Base-by-base conservation (phyloP, 2,329 filamentous ascomycete genomes). In the Cryphonectria parasitica region DNA sequence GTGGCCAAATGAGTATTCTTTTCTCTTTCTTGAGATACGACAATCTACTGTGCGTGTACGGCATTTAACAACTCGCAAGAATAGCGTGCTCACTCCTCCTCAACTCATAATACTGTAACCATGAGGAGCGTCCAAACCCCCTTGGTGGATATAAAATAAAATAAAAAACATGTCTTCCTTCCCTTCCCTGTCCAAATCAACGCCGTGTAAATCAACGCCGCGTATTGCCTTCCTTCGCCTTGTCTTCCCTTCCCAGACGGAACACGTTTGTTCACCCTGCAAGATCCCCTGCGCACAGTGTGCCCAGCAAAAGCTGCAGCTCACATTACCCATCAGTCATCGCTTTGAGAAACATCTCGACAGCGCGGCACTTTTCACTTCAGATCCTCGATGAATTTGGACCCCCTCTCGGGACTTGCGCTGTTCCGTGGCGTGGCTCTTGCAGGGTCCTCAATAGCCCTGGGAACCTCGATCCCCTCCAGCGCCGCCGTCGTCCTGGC, bases 311-410 rank as follows among this genome's bases (percentile, higher is more conserved):
- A 25, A n/a, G 22, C 10, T n/a, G 45, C 52, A 31, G 11, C 0
- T 15, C 39, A 15, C 13, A 34, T 6, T 4, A 3, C 10, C 58
- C 17, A 19, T 17, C 19, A 5, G 17, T 39, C 31, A 2, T n/a
- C 1, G 17, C 7, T 25, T 22, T 17, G 36, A 11, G 8, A 39
- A 39, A n/a, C 7, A 17, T 31, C 17, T 15, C 58, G 58, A 39
- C n/a, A 34, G 13, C 31, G n/a, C 6, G 11, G 10, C 19, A 28
- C 3, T 15, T 25, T 22, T 64, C 36, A 64, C 63, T 80, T 77
- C 63, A 88, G 79, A 64, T 84, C 82, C 80, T 88, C 86, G 34
- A 81, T 79, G 76, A 88, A 88, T 75, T 80, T 84, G 41, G 85
- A 85, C 72, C 82, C 83, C 72, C 85, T 79, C 8, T 79, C 80